Base-by-base conservation (phyloP, 2,329 filamentous ascomycete genomes). In the Penicillium thymicola region DNA sequence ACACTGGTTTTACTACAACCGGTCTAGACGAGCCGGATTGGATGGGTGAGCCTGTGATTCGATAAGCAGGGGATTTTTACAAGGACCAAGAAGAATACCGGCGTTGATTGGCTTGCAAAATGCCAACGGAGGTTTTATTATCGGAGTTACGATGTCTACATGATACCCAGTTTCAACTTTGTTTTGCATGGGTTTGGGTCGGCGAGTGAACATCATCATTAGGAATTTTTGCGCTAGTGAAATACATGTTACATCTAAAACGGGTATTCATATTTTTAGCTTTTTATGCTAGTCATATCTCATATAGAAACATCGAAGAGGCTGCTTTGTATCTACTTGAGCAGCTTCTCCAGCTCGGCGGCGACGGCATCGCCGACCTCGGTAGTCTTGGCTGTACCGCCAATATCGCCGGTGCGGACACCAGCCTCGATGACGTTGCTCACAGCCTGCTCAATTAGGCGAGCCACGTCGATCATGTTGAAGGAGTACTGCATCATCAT, bases 401-500 rank as follows among this genome's bases (percentile, higher is more conserved):
- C 91, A 65, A 97, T 89, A 72, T 97, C 93, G 72, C 84, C 88
- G 16, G 93, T 97, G 61, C 86, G 82, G 46, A 92, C 76, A 36
- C 90, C 90, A 53, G 80, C 82, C 73, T 97, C 92, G 61, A 97
- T 88, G 50, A 90, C 88, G 54, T 82, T 66, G 59, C 63, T 65
- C 25, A 66, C 64, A 16, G 64, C 64, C 60, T 63, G 63, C 60
- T 66, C 64, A 30, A 66, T 65, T 42, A 65, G 44, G 51, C 63
- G 62, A 54, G 92, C 89, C 75, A 97, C 88, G 49, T 85, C 81
- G 30, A 89, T 86, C 64, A 92, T 84, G 68, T 86, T 85, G 57
- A 97, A 84, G 14, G 92, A 96, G 81, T 97, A 97, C 71, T 91
- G 88, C 69, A 97, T 83, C 88, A 99, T 90, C 92, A 97, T 96